phyloP scores from a whole-genome alignment of 768 basidiomycete species.

The Macrocybe gigantea region DNA sequence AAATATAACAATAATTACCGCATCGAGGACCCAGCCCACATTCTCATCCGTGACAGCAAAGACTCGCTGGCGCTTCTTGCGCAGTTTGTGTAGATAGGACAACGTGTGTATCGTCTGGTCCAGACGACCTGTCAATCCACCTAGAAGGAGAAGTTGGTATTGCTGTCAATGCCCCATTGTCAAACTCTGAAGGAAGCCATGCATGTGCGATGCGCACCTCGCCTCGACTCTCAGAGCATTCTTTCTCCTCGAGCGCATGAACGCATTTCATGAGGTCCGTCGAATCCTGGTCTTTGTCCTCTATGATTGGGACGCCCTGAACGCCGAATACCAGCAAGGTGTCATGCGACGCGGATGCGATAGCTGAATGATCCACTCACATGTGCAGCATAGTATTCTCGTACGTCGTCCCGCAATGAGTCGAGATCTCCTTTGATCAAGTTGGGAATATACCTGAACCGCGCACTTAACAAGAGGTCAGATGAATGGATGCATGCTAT shows the following conservation, averaged over 20 bases:
- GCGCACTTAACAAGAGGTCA: constrained; percentile 3
- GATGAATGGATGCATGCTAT: constrained; percentile 8
- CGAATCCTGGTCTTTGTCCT: constrained; percentile 73
- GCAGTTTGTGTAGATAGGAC: constrained; percentile 77
- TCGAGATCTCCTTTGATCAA: constrained; percentile 94
- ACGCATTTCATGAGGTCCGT: constrained; percentile 98
- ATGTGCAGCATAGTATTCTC: constrained; percentile 53
- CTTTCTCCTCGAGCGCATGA: constrained; percentile 49
- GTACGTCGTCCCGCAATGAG: constrained; percentile 75
- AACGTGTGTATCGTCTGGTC: constrained; percentile 94
- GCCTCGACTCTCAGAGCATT: constrained; percentile 30
- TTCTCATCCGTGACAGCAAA: constrained; percentile 89
- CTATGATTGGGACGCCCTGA: constrained; percentile 64
- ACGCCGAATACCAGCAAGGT: neutral
- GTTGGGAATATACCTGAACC: constrained; percentile 65
- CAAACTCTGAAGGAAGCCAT: neutral
- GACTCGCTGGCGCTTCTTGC: constrained; percentile 48
- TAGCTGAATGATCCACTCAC: constrained; percentile 29
- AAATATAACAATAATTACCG: constrained; percentile 35
- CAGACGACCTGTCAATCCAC: constrained; percentile 85
- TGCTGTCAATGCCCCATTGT: constrained; percentile 23
- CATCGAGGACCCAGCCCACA: constrained; percentile 83
- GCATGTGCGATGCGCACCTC: constrained; percentile 25
- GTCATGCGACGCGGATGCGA: too few relatives aligned
- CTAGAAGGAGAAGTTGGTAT: constrained; percentile 73